phyloP scores from a whole-genome alignment of 768 basidiomycete species.

The Gyrodon lividus region DNA sequence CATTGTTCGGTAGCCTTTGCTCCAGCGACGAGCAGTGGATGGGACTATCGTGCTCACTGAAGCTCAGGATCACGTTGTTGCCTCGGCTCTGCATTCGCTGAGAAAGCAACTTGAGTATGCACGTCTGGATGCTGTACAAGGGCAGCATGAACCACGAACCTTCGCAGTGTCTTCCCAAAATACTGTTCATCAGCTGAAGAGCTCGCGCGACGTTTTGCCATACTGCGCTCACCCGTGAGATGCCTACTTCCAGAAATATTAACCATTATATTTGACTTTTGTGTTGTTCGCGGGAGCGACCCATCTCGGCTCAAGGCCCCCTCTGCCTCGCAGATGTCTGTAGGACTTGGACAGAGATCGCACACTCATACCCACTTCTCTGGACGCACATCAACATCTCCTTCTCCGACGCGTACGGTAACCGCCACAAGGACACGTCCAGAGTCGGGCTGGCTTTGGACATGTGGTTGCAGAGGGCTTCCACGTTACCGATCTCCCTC shows the following conservation, averaged over 20 bases:
- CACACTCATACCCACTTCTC: slow-evolving; percentile 11
- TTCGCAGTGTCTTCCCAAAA: neutral
- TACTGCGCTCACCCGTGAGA: slow-evolving; percentile 2
- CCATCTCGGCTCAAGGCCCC: neutral
- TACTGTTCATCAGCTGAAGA: neutral
- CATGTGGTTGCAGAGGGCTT: slow-evolving; percentile 12
- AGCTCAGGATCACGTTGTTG: neutral
- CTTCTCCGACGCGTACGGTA: neutral
- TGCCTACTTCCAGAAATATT: slow-evolving; percentile 37
- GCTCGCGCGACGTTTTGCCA: neutral
- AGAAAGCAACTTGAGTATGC: neutral
- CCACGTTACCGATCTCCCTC: slow-evolving; percentile 14
- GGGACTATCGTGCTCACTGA: neutral
- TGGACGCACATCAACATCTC: slow-evolving; percentile 23
- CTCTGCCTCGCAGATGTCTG: slow-evolving; percentile 21
- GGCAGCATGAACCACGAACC: no score
- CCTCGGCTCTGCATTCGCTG: neutral
- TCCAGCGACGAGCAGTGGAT: neutral
- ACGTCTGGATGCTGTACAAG: neutral
- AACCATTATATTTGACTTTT: slow-evolving; percentile 10
- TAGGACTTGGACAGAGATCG: slow-evolving; percentile 17
- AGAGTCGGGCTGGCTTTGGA: slow-evolving; percentile 4
- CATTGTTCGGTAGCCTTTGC: neutral
- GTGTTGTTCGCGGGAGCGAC: neutral
- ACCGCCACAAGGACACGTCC: slow-evolving; percentile 1